Conservation (phyloP, 1,139 yeast genomes). For the Kluyveromyces sp. region DNA sequence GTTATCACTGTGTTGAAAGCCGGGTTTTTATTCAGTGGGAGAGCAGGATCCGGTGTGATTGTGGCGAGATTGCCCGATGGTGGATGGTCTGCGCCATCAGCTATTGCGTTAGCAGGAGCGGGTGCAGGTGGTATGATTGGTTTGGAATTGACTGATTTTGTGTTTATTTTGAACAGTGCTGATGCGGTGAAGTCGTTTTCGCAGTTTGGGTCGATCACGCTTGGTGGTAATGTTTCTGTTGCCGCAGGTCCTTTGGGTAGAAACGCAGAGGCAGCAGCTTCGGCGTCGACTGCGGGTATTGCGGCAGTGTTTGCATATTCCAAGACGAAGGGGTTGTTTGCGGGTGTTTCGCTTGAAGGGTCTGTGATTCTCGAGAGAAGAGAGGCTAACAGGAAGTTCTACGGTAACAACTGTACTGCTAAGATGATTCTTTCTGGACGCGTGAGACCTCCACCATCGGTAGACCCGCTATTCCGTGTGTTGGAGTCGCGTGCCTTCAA, state of each 20-base stretch:
- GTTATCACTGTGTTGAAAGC: conserved; percentile 89
- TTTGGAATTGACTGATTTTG: conserved; percentile 93
- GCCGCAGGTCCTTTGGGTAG: conserved; percentile 99
- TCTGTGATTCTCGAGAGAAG: conserved; percentile 91
- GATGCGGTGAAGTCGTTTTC: conserved; percentile 93
- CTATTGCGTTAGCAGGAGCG: conserved; percentile 93
- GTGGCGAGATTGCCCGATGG: conserved; percentile 94
- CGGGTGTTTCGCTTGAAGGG: conserved; percentile 96
- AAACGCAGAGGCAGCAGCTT: conserved; percentile 96
- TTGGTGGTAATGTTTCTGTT: conserved; percentile 90
- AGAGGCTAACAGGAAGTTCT: conserved; percentile 92
- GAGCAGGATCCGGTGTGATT: conserved; percentile 96
- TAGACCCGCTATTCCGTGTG: conserved; percentile 80
- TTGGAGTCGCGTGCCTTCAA: conserved; percentile 81
- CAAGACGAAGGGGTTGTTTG: conserved; percentile 92
- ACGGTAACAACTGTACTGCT: conserved; percentile 83
- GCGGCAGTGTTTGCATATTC: conserved; percentile 92
- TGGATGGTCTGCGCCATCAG: conserved; percentile 97
- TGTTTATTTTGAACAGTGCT: conserved; percentile 76
- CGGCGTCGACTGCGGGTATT: conserved; percentile 80
- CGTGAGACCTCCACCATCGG: conserved; percentile 89
- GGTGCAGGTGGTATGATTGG: conserved; percentile 99
- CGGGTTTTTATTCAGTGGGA: conserved; percentile 89
- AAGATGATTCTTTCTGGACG: conserved; percentile 74
- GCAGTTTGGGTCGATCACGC: conserved; percentile 86